Evolutionary conservation across 1,139 yeast species (phyloP), one percentile per base, ranked within the genome.

Genomic region (Candida sanyaensis): DNA sequence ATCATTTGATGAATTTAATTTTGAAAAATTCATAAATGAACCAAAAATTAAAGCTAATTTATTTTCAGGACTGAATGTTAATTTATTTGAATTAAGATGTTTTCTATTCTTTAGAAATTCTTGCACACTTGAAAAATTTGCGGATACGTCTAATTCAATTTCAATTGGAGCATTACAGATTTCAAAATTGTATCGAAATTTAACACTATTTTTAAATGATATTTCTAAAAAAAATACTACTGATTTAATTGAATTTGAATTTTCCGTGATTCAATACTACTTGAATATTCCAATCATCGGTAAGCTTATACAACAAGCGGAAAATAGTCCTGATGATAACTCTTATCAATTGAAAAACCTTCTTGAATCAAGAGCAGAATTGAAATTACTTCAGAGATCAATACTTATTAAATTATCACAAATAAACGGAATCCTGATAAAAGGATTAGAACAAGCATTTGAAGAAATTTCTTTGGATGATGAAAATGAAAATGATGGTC

Each of bases 341-440:
- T 32, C 38, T 5, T 26, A 54, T 49, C 60, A 62, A 42, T 53
- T 64, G 42, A 59, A 63, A 17, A 75, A 68, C 42, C 61, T 77
- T 1, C 57, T 65, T 37, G 84, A 78, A 49, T 66, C 65, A 41
- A 62, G 74, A 44, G 86, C 81, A 0, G 83, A 80, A 42, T 53
- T 81, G 12, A 63, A 69, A 31, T 56, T 80, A 17, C 54, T 71
- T 29, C 80, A 78, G 53, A 63, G 85, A 50, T 69, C 79, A 1
- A 67, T 68, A 33, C 55, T 81, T 2, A 53, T 68, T 1, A 68
- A 66, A 17, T 48, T 81, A 3, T 85, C 77, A 0, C 52, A 55
- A 4, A 40, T 51, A 0, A 60, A 60, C 29, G 71, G 69, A 0
- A 77, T 68, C 49, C 46, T 48, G 1, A 65, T 84, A 8, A 65